Evolutionary conservation across 2,329 filamentous ascomycete species (phyloP).

Genomic region (Ilyonectria destructans): DNA sequence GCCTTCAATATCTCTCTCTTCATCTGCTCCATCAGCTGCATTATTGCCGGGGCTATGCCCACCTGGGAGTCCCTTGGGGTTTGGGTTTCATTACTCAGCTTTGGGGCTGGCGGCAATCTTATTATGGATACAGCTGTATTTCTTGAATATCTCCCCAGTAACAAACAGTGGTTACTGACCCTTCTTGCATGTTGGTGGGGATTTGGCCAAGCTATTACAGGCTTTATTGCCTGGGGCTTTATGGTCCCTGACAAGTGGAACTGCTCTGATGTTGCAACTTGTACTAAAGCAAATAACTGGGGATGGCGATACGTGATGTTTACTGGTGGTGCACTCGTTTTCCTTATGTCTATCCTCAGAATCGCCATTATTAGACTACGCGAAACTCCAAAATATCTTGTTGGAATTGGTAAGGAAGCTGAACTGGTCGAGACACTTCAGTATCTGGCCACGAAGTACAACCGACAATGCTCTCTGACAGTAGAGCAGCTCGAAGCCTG

Average conservation of each 20-base stretch:
- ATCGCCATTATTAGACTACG: slow-evolving; percentile 63
- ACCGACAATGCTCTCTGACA: slow-evolving; percentile 58
- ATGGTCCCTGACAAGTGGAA: slow-evolving; percentile 65
- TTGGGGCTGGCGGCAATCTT: slow-evolving; percentile 71
- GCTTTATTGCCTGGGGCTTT: slow-evolving; percentile 63
- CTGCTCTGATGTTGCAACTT: slow-evolving; percentile 62
- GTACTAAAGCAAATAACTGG: slow-evolving; percentile 62
- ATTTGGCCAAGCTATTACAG: slow-evolving; percentile 65
- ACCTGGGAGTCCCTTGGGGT: slow-evolving; percentile 77
- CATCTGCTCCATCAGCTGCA: slow-evolving; percentile 69
- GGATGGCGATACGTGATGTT: slow-evolving; percentile 66
- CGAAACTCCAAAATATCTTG: slow-evolving; percentile 65
- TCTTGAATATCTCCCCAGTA: slow-evolving; percentile 65
- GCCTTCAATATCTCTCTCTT: slow-evolving; percentile 80
- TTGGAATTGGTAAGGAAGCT: slow-evolving; percentile 62
- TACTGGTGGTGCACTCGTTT: slow-evolving; percentile 62
- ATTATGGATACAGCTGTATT: slow-evolving; percentile 68
- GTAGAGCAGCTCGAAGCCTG: slow-evolving; percentile 64
- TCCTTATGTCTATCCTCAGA: slow-evolving; percentile 63
- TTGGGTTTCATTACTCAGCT: slow-evolving; percentile 75
- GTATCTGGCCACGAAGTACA: slow-evolving; percentile 64
- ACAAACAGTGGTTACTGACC: slow-evolving; percentile 65
- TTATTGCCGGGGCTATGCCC: slow-evolving; percentile 77
- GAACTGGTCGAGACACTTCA: slow-evolving; percentile 66
- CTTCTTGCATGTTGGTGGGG: slow-evolving; percentile 67